A percentile compares a stretch with the other conserved stretches of the same genome.
These are phyloP conservation scores for Backusella westeae DNA, from an alignment of 192 early-diverging fungal species.

Conservation along the genomic window DNA sequence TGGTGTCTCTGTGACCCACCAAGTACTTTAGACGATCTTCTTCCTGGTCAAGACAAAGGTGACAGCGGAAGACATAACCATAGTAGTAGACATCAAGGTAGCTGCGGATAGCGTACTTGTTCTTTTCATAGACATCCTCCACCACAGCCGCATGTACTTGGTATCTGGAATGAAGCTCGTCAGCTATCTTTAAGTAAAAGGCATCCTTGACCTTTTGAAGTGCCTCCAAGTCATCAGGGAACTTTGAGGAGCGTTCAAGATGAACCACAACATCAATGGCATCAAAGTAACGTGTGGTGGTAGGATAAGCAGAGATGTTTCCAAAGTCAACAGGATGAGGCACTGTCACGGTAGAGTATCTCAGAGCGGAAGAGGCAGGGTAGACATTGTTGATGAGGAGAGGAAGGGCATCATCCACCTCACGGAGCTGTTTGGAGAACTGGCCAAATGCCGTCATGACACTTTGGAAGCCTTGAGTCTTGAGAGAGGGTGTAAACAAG, in stretches of 20 bases:
- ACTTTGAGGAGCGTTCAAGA: slow-evolving; percentile 79
- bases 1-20: slow-evolving; percentile 50
- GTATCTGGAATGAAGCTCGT: slow-evolving; percentile 49
- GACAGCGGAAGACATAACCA: slow-evolving; percentile 82
- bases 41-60: slow-evolving; percentile 74
- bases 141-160: slow-evolving; percentile 48
- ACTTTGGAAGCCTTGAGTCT: slow-evolving; percentile 56
- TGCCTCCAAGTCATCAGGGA: slow-evolving; percentile 87
- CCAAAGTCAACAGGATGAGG: slow-evolving; percentile 61
- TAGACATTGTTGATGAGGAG: slow-evolving; percentile 59
- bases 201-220: slow-evolving; percentile 91
- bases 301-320: slow-evolving; percentile 40
- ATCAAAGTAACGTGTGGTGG: slow-evolving; percentile 59
- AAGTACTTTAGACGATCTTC: slow-evolving; percentile 52
- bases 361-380: slow-evolving; percentile 59
- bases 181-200: slow-evolving; percentile 77
- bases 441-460: slow-evolving; percentile 65
- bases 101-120: slow-evolving; percentile 32
- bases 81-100: slow-evolving; percentile 72
- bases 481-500: slow-evolving; percentile 42
- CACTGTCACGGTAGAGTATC: slow-evolving; percentile 72
- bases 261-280: slow-evolving; percentile 79
- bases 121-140: slow-evolving; percentile 50
- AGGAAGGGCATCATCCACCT: slow-evolving; percentile 63
- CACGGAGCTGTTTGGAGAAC: slow-evolving; percentile 60